Evolutionary conservation across 495 filamentous ascomycete species (phyloP), one percentile per base, ranked within the genome.

Genomic region (Physcia stellaris): DNA sequence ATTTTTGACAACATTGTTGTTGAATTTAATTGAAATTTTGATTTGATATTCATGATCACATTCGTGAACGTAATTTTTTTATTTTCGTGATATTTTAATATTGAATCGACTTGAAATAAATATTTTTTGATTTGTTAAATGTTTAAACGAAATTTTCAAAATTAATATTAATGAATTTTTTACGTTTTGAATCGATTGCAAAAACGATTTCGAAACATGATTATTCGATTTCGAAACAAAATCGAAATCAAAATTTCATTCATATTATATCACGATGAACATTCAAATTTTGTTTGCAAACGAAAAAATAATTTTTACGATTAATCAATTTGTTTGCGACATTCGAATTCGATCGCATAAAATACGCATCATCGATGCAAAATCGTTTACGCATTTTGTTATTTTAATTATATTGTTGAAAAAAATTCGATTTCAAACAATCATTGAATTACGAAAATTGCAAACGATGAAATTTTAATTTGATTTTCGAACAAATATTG

Each of bases 371-470:
- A 10, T 34, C 17, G n/a, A n/a, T 34, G 10, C 7, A 34, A 34
- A 7, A 7, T 34, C 10, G 9, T 10, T 34, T 9, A 34, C 16
- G 10, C 9, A 9, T 34, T 34, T 17, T 34, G 16, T 34, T 34
- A 34, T 34, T 10, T 34, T 34, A 34, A 10, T 34, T 34, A 34
- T 10, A 34, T 34, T 7, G 17, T 30, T 24, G 12, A 35, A 35
- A 5, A 4, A 9, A 7, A 20, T 23, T 38, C 23, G 16, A 38
- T 34, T 9, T 34, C 7, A 28, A 13, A 9, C 26, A 9, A 9
- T 17, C 7, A 10, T 17, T 10, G 7, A 17, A 10, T 10, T 10
- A 7, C 7, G 10, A 7, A 34, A 10, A 34, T 10, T 9, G 17
- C 7, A 30, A 38, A 6, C 27, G 17, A 5, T 26, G n/a, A 38